Evolutionary conservation across 768 basidiomycete genomes (phyloP).

Genomic region (Phlebiopsis gigantea): DNA sequence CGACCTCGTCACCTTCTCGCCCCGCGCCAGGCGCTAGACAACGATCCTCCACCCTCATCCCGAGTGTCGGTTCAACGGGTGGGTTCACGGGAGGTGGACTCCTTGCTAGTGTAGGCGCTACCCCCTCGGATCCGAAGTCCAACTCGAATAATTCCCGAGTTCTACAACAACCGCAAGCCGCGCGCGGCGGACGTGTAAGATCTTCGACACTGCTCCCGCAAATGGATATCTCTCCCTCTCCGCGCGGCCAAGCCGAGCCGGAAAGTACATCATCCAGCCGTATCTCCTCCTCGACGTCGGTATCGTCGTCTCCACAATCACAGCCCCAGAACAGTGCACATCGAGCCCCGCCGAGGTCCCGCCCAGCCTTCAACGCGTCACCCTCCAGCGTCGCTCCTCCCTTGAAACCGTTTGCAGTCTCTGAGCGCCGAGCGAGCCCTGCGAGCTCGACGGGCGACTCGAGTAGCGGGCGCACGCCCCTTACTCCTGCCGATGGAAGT

Average conservation of each 20-base stretch:
- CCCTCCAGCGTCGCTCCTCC: conserved; percentile 16
- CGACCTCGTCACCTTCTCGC: neutral
- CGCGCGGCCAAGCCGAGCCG: neutral
- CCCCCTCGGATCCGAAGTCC: neutral
- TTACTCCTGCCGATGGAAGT: conserved; percentile 77
- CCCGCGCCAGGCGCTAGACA: conserved; percentile 1
- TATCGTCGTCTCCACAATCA: neutral
- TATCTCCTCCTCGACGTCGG: conserved; percentile 9
- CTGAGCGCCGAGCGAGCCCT: conserved; percentile 54
- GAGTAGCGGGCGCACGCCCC: conserved; percentile 68
- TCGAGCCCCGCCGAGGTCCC: conserved; percentile 7
- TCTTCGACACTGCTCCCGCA: conserved; percentile 6
- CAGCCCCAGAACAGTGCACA: neutral
- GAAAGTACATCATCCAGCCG: neutral
- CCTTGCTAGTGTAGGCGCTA: conserved; percentile 11
- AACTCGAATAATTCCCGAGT: neutral
- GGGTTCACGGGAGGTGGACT: conserved; percentile 25
- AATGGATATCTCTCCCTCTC: conserved; percentile 5
- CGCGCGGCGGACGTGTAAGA: conserved; percentile 1
- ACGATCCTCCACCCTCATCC: conserved; percentile 18
- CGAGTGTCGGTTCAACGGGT: conserved; percentile 10
- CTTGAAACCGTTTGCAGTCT: conserved; percentile 51
- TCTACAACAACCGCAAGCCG: neutral
- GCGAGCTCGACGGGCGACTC: conserved; percentile 85
- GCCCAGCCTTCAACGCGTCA: neutral